Evolutionary conservation across 805 yeast genomes (phyloP).

Genomic region (Cyberlindnera petersonii): DNA sequence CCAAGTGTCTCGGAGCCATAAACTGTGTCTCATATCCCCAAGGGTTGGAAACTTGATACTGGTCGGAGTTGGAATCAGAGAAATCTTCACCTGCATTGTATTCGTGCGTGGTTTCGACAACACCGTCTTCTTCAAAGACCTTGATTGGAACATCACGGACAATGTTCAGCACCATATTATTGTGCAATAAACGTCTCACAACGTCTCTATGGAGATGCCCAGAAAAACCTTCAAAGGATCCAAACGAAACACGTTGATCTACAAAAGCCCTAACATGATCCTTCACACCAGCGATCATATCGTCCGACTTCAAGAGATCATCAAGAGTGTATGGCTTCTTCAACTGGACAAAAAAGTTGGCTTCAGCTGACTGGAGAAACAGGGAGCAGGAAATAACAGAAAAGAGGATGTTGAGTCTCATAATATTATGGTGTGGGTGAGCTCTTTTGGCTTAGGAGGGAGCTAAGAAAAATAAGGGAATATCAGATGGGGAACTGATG

Average conservation of each 20-base stretch:
- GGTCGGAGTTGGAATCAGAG: constrained; percentile 14
- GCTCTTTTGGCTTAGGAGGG: no score
- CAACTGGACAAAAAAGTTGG: constrained; percentile 25
- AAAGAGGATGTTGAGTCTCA: background rate
- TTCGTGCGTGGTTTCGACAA: background rate
- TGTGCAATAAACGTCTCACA: constrained; percentile 43
- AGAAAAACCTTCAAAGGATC: constrained; percentile 65
- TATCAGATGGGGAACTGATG: no score
- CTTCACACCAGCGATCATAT: constrained; percentile 18
- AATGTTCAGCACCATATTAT: constrained; percentile 64
- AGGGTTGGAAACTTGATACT: background rate
- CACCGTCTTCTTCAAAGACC: constrained; percentile 42
- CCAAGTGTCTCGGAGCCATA: constrained; percentile 64
- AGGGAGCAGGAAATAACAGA: background rate
- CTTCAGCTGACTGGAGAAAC: constrained; percentile 1
- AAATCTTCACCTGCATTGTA: constrained; percentile 29
- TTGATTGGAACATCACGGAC: constrained; percentile 61
- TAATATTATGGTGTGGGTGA: no score
- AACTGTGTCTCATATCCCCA: constrained; percentile 30
- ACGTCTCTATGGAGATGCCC: constrained; percentile 53
- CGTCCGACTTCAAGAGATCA: constrained; percentile 20
- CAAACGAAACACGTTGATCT: constrained; percentile 55
- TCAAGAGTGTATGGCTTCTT: constrained; percentile 23
- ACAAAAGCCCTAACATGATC: constrained; percentile 45
- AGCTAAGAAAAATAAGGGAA: no score